Conservation (phyloP, 805 yeast species). For the Saccharomycopsis fermentans region DNA sequence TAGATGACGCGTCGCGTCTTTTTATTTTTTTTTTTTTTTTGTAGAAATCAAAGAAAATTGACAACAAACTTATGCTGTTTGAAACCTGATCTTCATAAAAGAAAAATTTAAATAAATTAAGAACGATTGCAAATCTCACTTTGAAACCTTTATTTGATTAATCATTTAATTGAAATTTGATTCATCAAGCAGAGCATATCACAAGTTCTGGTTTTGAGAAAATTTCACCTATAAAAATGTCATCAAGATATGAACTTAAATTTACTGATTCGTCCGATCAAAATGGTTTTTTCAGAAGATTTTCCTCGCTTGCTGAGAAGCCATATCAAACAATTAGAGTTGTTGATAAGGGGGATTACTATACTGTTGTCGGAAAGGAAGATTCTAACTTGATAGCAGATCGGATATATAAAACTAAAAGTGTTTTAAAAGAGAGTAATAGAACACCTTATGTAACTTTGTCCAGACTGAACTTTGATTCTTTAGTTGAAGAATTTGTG, state of each 20-base stretch:
- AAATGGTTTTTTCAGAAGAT: slow-evolving; percentile 37
- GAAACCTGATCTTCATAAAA: not conserved
- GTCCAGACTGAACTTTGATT: slow-evolving; percentile 62
- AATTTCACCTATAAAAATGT: not conserved
- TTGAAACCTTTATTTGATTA: too few relatives aligned
- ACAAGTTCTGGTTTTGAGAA: too few relatives aligned
- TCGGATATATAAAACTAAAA: slow-evolving; percentile 67
- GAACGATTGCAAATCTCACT: too few relatives aligned
- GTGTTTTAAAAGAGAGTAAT: slow-evolving; percentile 60
- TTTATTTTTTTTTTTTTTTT: not conserved
- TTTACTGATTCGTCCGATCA: slow-evolving; percentile 45
- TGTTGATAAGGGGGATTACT: slow-evolving; percentile 78
- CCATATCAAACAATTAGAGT: slow-evolving; percentile 48
- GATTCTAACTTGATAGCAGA: slow-evolving; percentile 84
- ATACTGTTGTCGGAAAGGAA: slow-evolving; percentile 53
- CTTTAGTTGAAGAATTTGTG: slow-evolving; percentile 54
- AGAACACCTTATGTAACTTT: slow-evolving; percentile 59
- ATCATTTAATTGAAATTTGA: too few relatives aligned
- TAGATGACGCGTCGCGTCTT: not conserved
- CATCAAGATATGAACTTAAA: slow-evolving; percentile 44
- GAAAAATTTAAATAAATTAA: not conserved
- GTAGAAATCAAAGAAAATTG: not conserved
- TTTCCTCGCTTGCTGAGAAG: slow-evolving; percentile 37
- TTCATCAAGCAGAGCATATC: too few relatives aligned
- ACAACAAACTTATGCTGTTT: not conserved